Evolutionary conservation across 768 basidiomycete species (phyloP), one percentile per base, ranked within the genome.

Genomic region (Suillus placidus): DNA sequence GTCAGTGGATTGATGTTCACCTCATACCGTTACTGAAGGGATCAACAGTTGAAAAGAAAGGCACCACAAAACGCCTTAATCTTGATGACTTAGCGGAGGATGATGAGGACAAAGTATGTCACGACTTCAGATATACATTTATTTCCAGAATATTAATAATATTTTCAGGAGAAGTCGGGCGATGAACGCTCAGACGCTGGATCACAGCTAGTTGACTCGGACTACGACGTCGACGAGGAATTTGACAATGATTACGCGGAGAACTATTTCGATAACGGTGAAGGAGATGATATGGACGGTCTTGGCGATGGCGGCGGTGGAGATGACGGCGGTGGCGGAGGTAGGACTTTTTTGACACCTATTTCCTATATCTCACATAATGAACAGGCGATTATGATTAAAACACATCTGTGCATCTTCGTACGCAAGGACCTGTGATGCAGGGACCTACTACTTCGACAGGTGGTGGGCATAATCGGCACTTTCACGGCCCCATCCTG

Each of bases 221-320:
- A 94, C 74, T 94, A 94, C 72, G 93, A 94, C 68, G 91, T 92
- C 26, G 91, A 94, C 38, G 94, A 96, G 75, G 93, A 94, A 71
- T 93, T 94, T 72, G 93, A 94, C 76, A 94, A 95, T 69, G 93
- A 95, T 68, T 95, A 95, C 67, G 93, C 90, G 3, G 90, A 91
- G 67, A 93, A 95, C 73, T 94, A 95, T 82, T 95, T 95, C 73
- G 93, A 95, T 75, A 94, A 93, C 62, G 93, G 93, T 20, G 93
- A 94, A 76, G 88, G 82, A 4, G 93, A 94, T 61, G 91, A 94
- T 71, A 76, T 85, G 63, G 93, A 95, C 70, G 89, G 93, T 70
- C 75, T 92, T 26, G 92, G 89, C 6, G 93, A 85, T 10, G 89
- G 87, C 0, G 89, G 83, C 12, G 91, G 84, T 5, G 84, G 76